Evolutionary conservation across 352 stramenopile species (phyloP), one percentile per base, ranked within the genome.

Genomic region (Pythium phragmitis): DNA sequence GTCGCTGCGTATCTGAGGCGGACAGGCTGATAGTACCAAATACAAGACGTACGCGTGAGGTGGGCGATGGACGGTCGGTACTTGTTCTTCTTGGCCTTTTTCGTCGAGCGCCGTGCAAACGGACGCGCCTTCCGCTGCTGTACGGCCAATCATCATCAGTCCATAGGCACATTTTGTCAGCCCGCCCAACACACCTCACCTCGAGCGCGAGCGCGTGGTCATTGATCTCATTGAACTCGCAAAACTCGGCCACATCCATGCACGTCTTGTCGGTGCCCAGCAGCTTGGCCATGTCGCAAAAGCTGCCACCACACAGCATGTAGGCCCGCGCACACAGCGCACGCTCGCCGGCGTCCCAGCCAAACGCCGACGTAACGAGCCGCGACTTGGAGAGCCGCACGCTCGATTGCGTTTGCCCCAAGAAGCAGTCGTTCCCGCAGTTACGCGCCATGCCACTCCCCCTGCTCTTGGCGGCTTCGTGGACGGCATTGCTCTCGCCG

Each of bases 391-490:
- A 82, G 34, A 88, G 80, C 12, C 61, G 66, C 13, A 61, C 69
- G 23, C 57, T 74, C 33, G 66, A 67, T 19, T 67, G 68, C 39
- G 72, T 80, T 68, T 84, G 79, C 0, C 77, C 80, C 3, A 93
- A 69, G 49, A 90, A 90, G 65, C 84, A 93, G 33, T 85, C 64
- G 57, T 93, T 93, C 1, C 80, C 84, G 30, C 84, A 93, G 68
- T 93, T 93, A 2, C 74, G 76, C 0, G 79, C 82, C 21, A 70
- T 89, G 56, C 78, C 80, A 26, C 77, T 73, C 16, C 68, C 68
- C 11, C 79, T 85, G 39, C 70, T 75, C 39, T 81, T 77, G 58
- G 62, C 37, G 37, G 79, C 75, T 42, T 76, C 34, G 14, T 73
- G 64, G 9, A 91, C 63, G 3, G 79, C 80, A 48, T 91, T 91